Percentiles rank a stretch among this genome's conserved stretches.
Conservation (phyloP, 495 filamentous ascomycete species). For the Aspergillus coremiiformis region DNA sequence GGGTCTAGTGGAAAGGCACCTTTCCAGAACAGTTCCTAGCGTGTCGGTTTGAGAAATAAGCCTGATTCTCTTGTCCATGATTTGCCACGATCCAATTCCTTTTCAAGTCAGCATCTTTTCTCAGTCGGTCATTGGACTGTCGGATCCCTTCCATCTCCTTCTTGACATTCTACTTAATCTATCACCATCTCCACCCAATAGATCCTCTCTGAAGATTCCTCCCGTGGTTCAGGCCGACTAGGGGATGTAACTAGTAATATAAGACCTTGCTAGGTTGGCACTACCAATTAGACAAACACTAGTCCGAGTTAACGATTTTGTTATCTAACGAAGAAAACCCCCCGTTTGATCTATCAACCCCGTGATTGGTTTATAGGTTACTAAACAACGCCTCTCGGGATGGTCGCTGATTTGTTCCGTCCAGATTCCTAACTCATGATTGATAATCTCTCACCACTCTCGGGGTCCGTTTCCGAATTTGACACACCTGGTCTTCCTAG, state of each 20-base stretch:
- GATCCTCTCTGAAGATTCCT: background rate
- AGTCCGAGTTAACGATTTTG: background rate
- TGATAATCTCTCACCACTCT: background rate
- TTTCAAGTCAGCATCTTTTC: constrained; percentile 25
- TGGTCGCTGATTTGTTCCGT: no score
- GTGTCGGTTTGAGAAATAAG: constrained; percentile 24
- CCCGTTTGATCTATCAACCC: constrained; percentile 16
- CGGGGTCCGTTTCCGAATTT: background rate
- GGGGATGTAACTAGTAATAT: background rate
- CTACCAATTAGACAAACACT: no score
- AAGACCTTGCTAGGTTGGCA: no score
- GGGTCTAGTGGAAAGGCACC: constrained; percentile 20
- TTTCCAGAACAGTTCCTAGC: constrained; percentile 19
- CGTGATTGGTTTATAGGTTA: constrained; percentile 6
- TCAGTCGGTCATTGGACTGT: constrained; percentile 16
- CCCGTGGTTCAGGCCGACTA: background rate
- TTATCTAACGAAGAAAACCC: constrained; percentile 13
- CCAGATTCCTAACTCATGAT: background rate
- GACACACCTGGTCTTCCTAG: background rate
- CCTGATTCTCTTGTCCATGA: constrained; percentile 16
- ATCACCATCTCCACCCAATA: background rate
- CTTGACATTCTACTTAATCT: background rate
- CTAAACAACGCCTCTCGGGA: background rate
- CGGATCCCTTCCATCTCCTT: background rate
- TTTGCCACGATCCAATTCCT: constrained; percentile 13